Base-by-base conservation (phyloP, 345 rosid genomes). In the Linum trigynum region DNA sequence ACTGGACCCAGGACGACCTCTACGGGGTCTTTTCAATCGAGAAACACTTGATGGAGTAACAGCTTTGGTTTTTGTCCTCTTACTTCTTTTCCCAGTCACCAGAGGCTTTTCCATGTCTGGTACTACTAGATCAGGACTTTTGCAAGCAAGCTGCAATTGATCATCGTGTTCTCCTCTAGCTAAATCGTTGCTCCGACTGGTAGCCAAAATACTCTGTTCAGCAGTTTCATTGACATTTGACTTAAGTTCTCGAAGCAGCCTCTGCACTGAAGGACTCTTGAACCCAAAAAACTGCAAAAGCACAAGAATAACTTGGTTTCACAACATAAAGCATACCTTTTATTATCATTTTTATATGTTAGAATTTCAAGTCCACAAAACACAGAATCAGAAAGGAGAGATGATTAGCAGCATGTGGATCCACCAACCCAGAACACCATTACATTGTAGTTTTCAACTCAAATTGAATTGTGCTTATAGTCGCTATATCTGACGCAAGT, bases 201-300 rank as follows among this genome's bases (percentile, higher is more conserved):
- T 74, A 69, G 77, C 58, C 58, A 71, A n/a, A 45, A 72, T 68
- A 61, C 71, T 74, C 5, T 12, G 65, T 55, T 79, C 86, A 62
- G 79, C 79, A 62, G 69, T 73, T 75, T 85, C 89, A 61, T 82
- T 75, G 69, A 83, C 72, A 63, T 81, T 77, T 61, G 88, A 80
- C 76, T 84, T 87, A 69, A 86, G 77, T 79, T 94, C 96, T 75
- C 96, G 77, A 65, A 94, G 89, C 68, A 90, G 72, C 79, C 97
- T 82, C 75, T 90, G 94, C 65, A 94, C 89, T 72, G 83, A 79
- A 17, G 83, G 79, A 71, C 83, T 84, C 77, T 81, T 88, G 71
- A 90, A 94, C 61, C 99, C 99, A 74, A 94, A 94, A 68, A 86
- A 86, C 96, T 94, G 92, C 76, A 80, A 32, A 61, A 38, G 55